Base-by-base conservation (phyloP, 768 basidiomycete species). In the Podaxis sp. region DNA sequence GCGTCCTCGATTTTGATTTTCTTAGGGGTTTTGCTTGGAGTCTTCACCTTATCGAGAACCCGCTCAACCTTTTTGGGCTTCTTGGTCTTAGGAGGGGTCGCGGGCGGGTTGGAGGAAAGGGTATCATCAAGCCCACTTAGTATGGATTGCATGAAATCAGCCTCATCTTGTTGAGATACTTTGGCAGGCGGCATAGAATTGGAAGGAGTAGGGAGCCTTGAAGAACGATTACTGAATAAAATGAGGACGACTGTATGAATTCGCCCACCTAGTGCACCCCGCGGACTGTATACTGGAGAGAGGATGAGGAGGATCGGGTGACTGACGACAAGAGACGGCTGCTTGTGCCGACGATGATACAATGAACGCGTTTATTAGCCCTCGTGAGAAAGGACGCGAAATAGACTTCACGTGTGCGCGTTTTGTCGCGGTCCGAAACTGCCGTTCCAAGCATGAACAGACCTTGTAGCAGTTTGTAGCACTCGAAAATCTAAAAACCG, bases 81-180 rank as follows among this genome's bases (percentile, higher is more conserved):
- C 54, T 65, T 56, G 8, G 27, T 17, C 41, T 64, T 58, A 50
- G 75, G 68, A 36, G 73, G 65, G 47, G 75, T 70, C 25, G 81
- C 77, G 40, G 76, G 73, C 11, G 77, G 78, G 1, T 72, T 64
- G 3, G 76, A 75, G 55, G 77, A 84, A 58, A 82, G 74, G 0
- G 82, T 73, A 64, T 83, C 80, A 66, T 87, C 85, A 55, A 92
- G 71, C 36, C 84, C 85, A 46, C 71, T 67, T 9, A 76, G 47
- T 5, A 77, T 68, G 19, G 68, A 66, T 9, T 63, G 68, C 74
- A 93, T 82, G 68, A 92, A 86, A 3, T 74, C 83, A 27, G 80
- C 79, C 65, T 91, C 89, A 43, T 85, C 85, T 55, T 70, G 68
- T 36, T 72, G 71, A 4, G 79, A 72, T 24, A 60, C 79, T 51